Evolutionary conservation across 73 alveolate species (phyloP), one percentile per base, ranked within the genome.

Genomic region (Stentor roeselii): DNA sequence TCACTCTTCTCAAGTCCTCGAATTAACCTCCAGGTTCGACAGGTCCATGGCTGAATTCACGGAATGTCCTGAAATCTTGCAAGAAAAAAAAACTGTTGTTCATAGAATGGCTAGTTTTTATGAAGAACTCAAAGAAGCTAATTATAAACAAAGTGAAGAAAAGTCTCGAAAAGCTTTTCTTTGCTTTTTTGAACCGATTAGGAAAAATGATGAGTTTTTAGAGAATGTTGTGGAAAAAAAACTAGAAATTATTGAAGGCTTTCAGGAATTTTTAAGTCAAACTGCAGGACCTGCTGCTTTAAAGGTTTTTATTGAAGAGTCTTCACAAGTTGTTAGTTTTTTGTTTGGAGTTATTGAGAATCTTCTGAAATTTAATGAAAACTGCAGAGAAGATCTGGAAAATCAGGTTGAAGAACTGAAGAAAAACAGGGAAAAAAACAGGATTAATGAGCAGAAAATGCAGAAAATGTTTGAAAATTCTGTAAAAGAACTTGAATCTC

Each of bases 51-150:
- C 30, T 50, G 67, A 50, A 21, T 50, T 11, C 21, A 11, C 67
- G 21, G 67, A 50, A 50, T 50, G 67, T 50, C 30, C 6, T 11
- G 67, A 50, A 50, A 50, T 50, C 21, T 11, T 21, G 6, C 6
- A 50, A 11, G 67, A 50, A 50, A 50, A 50, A 50, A 50, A 50
- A 6, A 50, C 67, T 6, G 67, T 50, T 50, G 6, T 50, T 11
- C 67, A 50, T 50, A 67, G 80, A 67, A 67, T 67, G 11, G 50
- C 21, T n/a, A 67, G 41, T 67, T 67, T 27, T 2, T 67, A 67
- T 67, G 80, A 67, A 30, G 80, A 67, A 67, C 80, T 67, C 34
- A 67, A 67, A 40, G 67, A 50, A 50, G 67, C 67, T 50, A 50
- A 50, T 50, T 11, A 11, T 6, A 50, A 50, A 21, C 67, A 50